Evolutionary conservation across 2,329 filamentous ascomycete species (phyloP), one percentile per base, ranked within the genome.

Genomic region (Zymoseptoria crescenta): DNA sequence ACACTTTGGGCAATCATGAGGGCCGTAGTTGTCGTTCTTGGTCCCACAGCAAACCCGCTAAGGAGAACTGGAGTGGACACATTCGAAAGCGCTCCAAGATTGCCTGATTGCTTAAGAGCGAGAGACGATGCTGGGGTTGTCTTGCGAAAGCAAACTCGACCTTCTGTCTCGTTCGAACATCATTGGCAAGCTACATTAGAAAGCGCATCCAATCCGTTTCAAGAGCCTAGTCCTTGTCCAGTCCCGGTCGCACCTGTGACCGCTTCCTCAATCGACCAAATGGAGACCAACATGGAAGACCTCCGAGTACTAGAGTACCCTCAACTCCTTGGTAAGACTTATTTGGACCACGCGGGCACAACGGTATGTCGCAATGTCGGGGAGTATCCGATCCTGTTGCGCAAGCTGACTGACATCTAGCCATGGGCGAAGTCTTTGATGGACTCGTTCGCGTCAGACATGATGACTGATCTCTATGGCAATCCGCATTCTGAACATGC

Each of bases 301-400:
- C 76, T 81, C 51, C 73, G 78, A 58, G 69, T 73, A 35, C 66
- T 69, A 24, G 77, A 81, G 64, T 80, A 80, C 69, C 78, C 79
- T n/a, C 69, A 70, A 63, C 63, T 67, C 16, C 52, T 56, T 21
- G 63, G 64, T 29, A 68, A 65, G 35, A 67, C 65, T 54, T 96
- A 96, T 73, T 86, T 96, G 58, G 92, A 96, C 68, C 92, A 96
- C 86, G 91, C 91, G 0, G 92, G 91, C 24, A 89, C 90, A 24
- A 92, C 91, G 0, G 78, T 70, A 56, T 45, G 56, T 19, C 54
- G 51, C 53, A 48, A 58, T 49, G 35, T 49, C 21, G 21, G n/a
- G 30, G 10, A 21, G 4, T 21, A 35, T 30, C 21, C 3, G 28
- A 21, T 45, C 9, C 7, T 13, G 21, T 49, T 9, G 3, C 24